Evolutionary conservation across 2,329 filamentous ascomycete genomes (phyloP).

Genomic region (Penicillium sp.): DNA sequence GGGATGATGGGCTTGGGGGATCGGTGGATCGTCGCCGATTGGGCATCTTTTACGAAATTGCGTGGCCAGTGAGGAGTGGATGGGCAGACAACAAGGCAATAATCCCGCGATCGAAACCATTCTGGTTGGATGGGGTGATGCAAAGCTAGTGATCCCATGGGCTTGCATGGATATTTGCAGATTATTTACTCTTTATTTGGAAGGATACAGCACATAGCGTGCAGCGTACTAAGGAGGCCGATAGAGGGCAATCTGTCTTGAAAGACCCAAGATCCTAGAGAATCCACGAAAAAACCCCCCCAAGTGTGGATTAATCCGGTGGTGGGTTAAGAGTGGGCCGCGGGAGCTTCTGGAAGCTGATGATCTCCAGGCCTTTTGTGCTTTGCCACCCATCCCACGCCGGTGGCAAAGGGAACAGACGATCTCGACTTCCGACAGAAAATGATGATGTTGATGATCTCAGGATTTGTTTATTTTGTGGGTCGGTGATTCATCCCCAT

Average conservation of each 20-base stretch:
- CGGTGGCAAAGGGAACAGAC: neutral
- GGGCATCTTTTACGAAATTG: neutral
- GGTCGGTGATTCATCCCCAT: slow-evolving; percentile 8
- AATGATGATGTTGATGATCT: slow-evolving; percentile 18
- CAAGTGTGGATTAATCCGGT: neutral
- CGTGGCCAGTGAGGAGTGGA: neutral
- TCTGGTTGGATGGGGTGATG: neutral
- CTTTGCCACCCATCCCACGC: slow-evolving; percentile 2
- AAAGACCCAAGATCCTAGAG: no score
- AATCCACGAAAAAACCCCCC: neutral
- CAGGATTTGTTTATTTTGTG: slow-evolving; percentile 21
- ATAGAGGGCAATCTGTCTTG: no score
- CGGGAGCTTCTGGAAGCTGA: neutral
- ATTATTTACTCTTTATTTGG: neutral
- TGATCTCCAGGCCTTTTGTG: neutral
- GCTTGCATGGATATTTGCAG: neutral
- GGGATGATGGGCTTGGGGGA: neutral
- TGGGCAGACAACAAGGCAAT: neutral
- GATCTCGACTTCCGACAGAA: no score
- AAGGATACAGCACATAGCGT: no score
- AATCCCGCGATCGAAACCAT: neutral
- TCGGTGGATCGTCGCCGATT: neutral
- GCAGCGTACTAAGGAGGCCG: no score
- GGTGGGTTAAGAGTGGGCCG: neutral
- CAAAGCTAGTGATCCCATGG: neutral